Evolutionary conservation across 768 basidiomycete species (phyloP).

Genomic region (Mycena indigotica): DNA sequence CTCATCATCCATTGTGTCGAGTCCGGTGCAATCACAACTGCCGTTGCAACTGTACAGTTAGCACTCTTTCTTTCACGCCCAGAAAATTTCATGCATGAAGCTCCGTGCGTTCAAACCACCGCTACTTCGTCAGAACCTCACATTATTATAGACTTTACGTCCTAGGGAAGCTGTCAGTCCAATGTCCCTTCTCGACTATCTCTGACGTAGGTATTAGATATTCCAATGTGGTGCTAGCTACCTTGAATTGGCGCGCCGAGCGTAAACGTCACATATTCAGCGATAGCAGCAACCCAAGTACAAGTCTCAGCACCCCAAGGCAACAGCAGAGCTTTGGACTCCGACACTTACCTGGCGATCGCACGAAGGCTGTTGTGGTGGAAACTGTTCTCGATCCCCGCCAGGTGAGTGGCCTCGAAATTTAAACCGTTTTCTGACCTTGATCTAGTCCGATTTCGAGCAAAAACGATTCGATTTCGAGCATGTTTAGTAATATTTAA

Average conservation of each 20-base stretch:
- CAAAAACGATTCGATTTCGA: neutral
- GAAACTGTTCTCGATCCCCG: neutral
- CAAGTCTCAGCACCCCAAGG: neutral
- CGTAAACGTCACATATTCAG: neutral
- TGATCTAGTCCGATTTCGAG: neutral
- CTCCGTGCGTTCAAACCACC: constrained; percentile 6
- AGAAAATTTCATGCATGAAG: constrained; percentile 1
- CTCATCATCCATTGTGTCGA: constrained; percentile 14
- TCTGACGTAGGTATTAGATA: neutral
- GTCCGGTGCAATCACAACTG: constrained; percentile 13
- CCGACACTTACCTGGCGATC: neutral
- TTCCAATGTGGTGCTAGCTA: constrained; percentile 5
- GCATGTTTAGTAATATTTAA: too few species aligned
- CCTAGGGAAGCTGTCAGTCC: constrained; percentile 9
- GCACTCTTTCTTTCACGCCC: constrained; percentile 10
- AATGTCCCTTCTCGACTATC: neutral
- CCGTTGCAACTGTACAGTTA: constrained; percentile 5
- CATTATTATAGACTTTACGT: neutral
- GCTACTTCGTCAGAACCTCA: neutral
- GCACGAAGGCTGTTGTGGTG: neutral
- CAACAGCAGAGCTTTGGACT: neutral
- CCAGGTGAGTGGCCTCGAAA: neutral
- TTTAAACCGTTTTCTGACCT: neutral
- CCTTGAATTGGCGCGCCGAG: neutral
- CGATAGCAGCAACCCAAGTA: neutral